A percentile compares a stretch with the other conserved stretches of the same genome.
Conservation (phyloP, 108 stramenopile genomes). For the Fragilaria crotonensis region DNA sequence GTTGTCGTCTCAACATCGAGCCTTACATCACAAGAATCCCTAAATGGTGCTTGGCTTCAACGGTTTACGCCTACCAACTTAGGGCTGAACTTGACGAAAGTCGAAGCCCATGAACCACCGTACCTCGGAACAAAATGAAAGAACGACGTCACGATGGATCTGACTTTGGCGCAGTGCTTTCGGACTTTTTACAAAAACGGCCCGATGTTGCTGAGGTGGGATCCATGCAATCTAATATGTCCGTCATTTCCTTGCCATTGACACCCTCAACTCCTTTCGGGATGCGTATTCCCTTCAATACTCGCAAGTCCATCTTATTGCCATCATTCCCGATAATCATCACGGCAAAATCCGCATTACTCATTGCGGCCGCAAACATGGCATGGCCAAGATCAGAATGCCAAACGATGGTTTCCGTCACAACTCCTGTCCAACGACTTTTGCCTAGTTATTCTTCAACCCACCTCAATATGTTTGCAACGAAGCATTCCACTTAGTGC, state of each 20-base stretch:
- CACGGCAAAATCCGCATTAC: slow-evolving; percentile 4
- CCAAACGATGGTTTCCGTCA: slow-evolving; percentile 38
- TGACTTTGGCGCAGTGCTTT: slow-evolving; percentile 59
- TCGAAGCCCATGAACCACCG: too few species aligned
- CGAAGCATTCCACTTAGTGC: slow-evolving; percentile 47
- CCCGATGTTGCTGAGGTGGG: slow-evolving; percentile 32
- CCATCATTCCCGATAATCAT: slow-evolving; percentile 60
- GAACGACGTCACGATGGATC: slow-evolving; percentile 9
- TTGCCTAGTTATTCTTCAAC: slow-evolving; percentile 56
- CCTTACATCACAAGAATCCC: slow-evolving; percentile 32
- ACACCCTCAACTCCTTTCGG: slow-evolving; percentile 20
- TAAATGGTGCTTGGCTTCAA: slow-evolving; percentile 77
- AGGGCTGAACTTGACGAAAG: not conserved
- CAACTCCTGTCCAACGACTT: slow-evolving; percentile 31
- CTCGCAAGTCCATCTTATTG: slow-evolving; percentile 57
- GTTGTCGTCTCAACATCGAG: slow-evolving; percentile 72
- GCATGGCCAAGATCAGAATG: not conserved
- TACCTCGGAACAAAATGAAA: not conserved
- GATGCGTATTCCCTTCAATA: slow-evolving; percentile 37
- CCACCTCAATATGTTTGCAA: slow-evolving; percentile 62
- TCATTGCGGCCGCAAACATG: slow-evolving; percentile 9
- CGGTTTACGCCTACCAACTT: slow-evolving; percentile 33
- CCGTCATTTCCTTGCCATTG: slow-evolving; percentile 28
- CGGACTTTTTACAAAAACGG: slow-evolving; percentile 55
- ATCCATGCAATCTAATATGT: slow-evolving; percentile 38